Evolutionary conservation across 306 rosid genomes (phyloP), one percentile per base, ranked within the genome.

Genomic region (Gleditsia sinensis): DNA sequence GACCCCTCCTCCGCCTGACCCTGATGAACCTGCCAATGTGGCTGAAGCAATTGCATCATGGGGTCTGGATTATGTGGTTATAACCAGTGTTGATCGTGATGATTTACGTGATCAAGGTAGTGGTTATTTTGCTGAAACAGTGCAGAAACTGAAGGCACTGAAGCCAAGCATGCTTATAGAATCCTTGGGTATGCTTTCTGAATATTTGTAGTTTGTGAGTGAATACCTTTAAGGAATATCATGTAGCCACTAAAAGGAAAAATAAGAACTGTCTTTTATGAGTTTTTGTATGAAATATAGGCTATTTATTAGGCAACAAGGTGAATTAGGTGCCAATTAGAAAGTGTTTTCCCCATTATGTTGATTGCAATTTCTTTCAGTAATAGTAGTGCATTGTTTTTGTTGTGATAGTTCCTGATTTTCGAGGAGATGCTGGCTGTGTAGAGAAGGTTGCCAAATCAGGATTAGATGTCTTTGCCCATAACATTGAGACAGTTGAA

Each of bases 61-160:
- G 99, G 99, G 99, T 69, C 85, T 95, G 92, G 99, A 87, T 70
- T 95, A 95, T 71, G 99, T 95, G 79, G 99, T 95, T 66, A 92
- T 95, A 78, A 95, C 99, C 1, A 95, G 99, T 69, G 99, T 95
- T 78, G 99, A 95, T 77, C 89, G 98, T 71, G 99, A 95, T 76
- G 99, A 95, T 86, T 82, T 95, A 54, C 82, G 91, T 63, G 99
- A 95, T 83, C 99, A 95, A 80, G 99, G 99, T 78, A 92, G 99
- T 75, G 92, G 88, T 25, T 97, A 95, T 87, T 95, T 95, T 82
- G 75, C 99, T 1, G 96, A 95, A 86, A 95, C 99, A 6, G 98
- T 95, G 76, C 91, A 84, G 62, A 95, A 86, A 84, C 76, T 95
- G 83, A 95, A 95, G 93, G 68, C 13, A 13, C 76, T 95, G 79